phyloP scores from a whole-genome alignment of 2,329 filamentous ascomycete species.

The Talaromyces marneffei region DNA sequence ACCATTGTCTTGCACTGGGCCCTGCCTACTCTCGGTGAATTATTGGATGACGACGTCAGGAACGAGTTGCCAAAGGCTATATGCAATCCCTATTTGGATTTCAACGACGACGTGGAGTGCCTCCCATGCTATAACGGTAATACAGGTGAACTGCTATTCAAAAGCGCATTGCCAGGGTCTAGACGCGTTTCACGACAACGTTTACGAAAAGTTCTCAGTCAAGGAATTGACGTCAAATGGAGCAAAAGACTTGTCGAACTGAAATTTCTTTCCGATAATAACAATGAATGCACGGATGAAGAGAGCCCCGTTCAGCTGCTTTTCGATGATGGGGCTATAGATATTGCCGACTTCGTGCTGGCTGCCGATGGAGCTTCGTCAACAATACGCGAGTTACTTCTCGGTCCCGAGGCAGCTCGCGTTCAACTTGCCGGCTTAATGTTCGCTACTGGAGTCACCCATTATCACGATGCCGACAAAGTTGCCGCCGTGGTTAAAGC shows the following conservation, averaged over 20 bases:
- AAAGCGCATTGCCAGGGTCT: conserved; percentile 7
- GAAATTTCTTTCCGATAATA: neutral
- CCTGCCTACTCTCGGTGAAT: neutral
- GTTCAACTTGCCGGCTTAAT: conserved; percentile 8
- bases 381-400: conserved; percentile 4
- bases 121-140: conserved; percentile 10
- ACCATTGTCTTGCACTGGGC: conserved; percentile 12
- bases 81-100: conserved; percentile 10
- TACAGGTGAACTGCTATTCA: conserved; percentile 11
- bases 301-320: neutral
- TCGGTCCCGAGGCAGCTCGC: neutral
- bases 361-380: conserved; percentile 9
- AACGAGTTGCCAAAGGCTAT: conserved; percentile 1
- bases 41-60: conserved; percentile 2
- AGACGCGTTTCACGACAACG: conserved; percentile 8
- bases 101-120: conserved; percentile 4
- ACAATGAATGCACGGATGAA: too few relatives aligned
- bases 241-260: neutral
- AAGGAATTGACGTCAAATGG: conserved; percentile 7
- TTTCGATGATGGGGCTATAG: neutral
- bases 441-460: conserved; percentile 6
- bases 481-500: conserved; percentile 8
- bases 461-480: conserved; percentile 4
- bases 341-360: conserved; percentile 2
- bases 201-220: conserved; percentile 3